These are phyloP conservation scores for Colletotrichum sp. DNA, from an alignment of 2,329 filamentous ascomycete genomes.

Conservation along the genomic window DNA sequence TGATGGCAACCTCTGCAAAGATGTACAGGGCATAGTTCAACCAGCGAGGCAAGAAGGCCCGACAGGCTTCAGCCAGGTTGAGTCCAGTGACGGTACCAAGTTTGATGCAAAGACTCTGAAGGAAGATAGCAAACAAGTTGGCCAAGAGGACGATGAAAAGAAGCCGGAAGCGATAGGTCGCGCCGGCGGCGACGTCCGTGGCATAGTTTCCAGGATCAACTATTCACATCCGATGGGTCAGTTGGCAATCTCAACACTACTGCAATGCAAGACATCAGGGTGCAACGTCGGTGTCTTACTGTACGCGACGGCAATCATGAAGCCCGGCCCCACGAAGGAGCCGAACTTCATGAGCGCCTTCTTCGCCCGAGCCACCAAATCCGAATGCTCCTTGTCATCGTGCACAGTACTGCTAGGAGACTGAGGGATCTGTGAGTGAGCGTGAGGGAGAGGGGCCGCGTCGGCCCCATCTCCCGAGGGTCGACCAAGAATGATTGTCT, in stretches of 20 bases:
- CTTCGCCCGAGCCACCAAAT: conserved; percentile 12
- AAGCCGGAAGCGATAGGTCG: conserved; percentile 67
- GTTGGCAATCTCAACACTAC: background rate
- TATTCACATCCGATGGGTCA: conserved; percentile 20
- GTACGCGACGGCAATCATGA: conserved; percentile 66
- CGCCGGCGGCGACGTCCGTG: conserved; percentile 72
- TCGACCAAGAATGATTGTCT: conserved; percentile 9
- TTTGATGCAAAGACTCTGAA: conserved; percentile 72
- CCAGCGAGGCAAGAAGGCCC: conserved; percentile 69
- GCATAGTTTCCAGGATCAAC: conserved; percentile 72
- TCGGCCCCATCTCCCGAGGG: conserved; percentile 13
- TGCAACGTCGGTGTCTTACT: conserved; percentile 39
- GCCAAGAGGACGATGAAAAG: conserved; percentile 72
- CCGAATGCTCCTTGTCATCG: background rate
- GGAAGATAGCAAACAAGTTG: conserved; percentile 74
- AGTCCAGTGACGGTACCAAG: conserved; percentile 72
- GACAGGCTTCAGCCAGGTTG: conserved; percentile 70
- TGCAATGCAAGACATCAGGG: background rate
- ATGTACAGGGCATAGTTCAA: conserved; percentile 66
- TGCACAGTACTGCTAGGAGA: background rate
- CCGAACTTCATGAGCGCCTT: conserved; percentile 49
- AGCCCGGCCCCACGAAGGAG: conserved; percentile 70
- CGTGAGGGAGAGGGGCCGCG: conserved; percentile 11
- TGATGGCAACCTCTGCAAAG: conserved; percentile 70
- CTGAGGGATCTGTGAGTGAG: background rate